phyloP scores from a whole-genome alignment of 2,329 filamentous ascomycete genomes.

The Corniculantispora saksenae region DNA sequence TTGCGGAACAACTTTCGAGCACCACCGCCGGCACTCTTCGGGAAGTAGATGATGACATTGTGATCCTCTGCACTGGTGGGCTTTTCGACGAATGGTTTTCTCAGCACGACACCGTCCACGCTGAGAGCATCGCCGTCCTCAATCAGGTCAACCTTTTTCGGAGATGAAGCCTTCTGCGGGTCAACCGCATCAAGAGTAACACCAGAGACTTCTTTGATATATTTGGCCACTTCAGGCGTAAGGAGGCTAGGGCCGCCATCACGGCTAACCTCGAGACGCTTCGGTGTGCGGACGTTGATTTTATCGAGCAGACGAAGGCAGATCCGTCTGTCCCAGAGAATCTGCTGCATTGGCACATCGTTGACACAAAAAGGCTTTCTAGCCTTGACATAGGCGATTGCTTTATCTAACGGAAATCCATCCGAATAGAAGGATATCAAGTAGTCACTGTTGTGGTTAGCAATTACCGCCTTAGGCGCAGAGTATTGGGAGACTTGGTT shows the following conservation, averaged over 20 bases:
- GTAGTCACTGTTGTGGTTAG: constrained; percentile 66
- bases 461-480: constrained; percentile 23
- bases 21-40: constrained; percentile 81
- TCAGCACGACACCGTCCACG: constrained; percentile 79
- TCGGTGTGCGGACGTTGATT: constrained; percentile 86
- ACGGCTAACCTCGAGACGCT: constrained; percentile 84
- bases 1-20: constrained; percentile 93
- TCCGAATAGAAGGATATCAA: constrained; percentile 98
- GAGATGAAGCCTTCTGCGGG: constrained; percentile 62
- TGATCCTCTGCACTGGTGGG: constrained; percentile 98
- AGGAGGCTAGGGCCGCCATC: constrained; percentile 84
- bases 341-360: constrained; percentile 94
- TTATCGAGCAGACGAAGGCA: constrained; percentile 87
- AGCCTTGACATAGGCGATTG: constrained; percentile 90
- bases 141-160: constrained; percentile 77
- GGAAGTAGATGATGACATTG: constrained; percentile 98
- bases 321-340: constrained; percentile 91
- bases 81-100: constrained; percentile 97
- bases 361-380: constrained; percentile 97
- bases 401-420: constrained; percentile 94
- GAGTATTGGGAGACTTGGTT: not conserved
- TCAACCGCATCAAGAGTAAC: constrained; percentile 71
- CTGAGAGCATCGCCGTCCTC: constrained; percentile 86
- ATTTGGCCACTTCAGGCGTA: constrained; percentile 75
- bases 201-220: constrained; percentile 79